Conservation (phyloP, 768 basidiomycete species). For the Xerocomus brunneocitrinus region DNA sequence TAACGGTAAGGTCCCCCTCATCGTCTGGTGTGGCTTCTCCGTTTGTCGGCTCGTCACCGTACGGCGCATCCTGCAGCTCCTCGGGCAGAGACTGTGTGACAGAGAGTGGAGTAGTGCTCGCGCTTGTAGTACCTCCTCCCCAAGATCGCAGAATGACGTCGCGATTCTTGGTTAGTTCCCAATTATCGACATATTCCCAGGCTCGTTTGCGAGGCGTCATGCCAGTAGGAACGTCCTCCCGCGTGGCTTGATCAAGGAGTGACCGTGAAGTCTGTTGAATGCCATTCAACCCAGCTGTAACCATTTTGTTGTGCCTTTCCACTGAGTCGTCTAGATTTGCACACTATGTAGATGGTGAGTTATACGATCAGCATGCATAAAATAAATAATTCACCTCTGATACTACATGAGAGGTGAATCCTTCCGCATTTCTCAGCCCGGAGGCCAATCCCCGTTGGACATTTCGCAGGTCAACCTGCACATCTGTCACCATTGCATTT, state of each 20-base stretch:
- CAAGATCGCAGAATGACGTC: conserved; percentile 54
- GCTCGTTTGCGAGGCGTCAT: conserved; percentile 71
- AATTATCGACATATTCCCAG: conserved; percentile 66
- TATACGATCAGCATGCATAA: background rate
- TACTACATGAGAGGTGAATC: conserved; percentile 38
- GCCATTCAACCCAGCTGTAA: conserved; percentile 41
- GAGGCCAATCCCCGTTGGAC: conserved; percentile 50
- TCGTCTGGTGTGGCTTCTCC: conserved; percentile 21
- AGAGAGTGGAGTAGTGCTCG: conserved; percentile 36
- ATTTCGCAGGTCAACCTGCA: conserved; percentile 49
- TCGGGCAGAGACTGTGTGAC: conserved; percentile 35
- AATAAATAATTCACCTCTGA: conserved; percentile 44
- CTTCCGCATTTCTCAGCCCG: conserved; percentile 45
- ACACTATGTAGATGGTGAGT: conserved; percentile 32
- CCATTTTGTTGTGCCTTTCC: conserved; percentile 41
- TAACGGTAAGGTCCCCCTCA: conserved; percentile 21
- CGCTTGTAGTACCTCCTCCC: conserved; percentile 34
- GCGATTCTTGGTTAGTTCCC: conserved; percentile 65
- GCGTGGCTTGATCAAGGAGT: conserved; percentile 54
- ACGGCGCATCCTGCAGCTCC: conserved; percentile 15
- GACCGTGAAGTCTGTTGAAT: conserved; percentile 48
- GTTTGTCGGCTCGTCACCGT: conserved; percentile 16
- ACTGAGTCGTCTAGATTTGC: conserved; percentile 37
- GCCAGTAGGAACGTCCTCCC: conserved; percentile 65
- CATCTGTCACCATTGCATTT: conserved; percentile 41